These are phyloP conservation scores for Annulohypoxylon stygium DNA, from an alignment of 495 filamentous ascomycete species.

Conservation along the genomic window DNA sequence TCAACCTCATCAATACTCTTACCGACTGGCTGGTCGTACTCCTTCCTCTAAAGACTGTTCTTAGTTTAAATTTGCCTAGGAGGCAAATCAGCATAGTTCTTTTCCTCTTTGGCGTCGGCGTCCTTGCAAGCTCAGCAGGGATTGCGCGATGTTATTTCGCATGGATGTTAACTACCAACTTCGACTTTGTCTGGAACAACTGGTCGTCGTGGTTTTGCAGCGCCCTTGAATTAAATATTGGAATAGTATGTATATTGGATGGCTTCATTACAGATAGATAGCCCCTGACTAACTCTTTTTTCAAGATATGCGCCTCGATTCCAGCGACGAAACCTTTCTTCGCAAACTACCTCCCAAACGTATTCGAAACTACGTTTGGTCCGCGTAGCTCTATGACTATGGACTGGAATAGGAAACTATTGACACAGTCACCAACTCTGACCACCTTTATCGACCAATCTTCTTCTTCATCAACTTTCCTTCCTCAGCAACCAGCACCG, in stretches of 20 bases:
- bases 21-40: slow-evolving; percentile 70
- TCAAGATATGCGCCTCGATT: slow-evolving; percentile 67
- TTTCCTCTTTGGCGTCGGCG: slow-evolving; percentile 69
- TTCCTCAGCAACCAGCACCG: slow-evolving; percentile 15
- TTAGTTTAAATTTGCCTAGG: slow-evolving; percentile 66
- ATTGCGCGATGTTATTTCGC: slow-evolving; percentile 65
- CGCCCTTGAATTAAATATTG: slow-evolving; percentile 70
- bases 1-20: slow-evolving; percentile 70
- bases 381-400: slow-evolving; percentile 7
- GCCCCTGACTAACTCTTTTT: slow-evolving; percentile 7
- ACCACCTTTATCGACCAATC: slow-evolving; percentile 42
- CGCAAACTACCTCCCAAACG: slow-evolving; percentile 27
- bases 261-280: background rate
- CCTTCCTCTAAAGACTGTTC: slow-evolving; percentile 71
- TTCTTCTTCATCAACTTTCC: slow-evolving; percentile 19
- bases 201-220: slow-evolving; percentile 68
- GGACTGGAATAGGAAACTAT: slow-evolving; percentile 25
- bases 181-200: slow-evolving; percentile 67
- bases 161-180: slow-evolving; percentile 39
- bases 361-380: slow-evolving; percentile 26
- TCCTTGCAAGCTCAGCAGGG: slow-evolving; percentile 70
- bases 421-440: slow-evolving; percentile 29
- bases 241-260: slow-evolving; percentile 62
- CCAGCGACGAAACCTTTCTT: slow-evolving; percentile 69
- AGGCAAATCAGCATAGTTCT: slow-evolving; percentile 69